Conservation (phyloP, 1,284 basidiomycete species). For the Nidula niveotomentosa region DNA sequence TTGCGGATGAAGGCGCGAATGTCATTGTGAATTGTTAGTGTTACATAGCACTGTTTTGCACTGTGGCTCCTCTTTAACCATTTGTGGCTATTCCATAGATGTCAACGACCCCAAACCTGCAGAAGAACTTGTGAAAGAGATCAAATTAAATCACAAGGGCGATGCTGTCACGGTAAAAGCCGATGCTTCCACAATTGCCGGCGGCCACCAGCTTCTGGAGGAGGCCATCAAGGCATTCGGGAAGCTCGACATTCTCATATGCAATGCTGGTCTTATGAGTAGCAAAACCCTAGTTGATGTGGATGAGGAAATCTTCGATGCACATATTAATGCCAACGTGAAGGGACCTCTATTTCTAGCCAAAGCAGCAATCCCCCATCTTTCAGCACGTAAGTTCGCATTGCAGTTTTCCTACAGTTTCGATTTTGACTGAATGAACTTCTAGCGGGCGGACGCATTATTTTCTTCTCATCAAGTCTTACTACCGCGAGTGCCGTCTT, state of each 20-base stretch:
- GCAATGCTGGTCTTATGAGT: constrained; percentile 48
- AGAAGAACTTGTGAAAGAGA: constrained; percentile 33
- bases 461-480: constrained; percentile 56
- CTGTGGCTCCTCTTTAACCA: neutral
- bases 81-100: constrained; percentile 8
- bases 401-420: neutral
- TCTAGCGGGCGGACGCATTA: constrained; percentile 46
- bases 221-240: constrained; percentile 39
- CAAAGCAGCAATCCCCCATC: constrained; percentile 31
- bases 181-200: constrained; percentile 38
- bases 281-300: constrained; percentile 34
- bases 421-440: neutral
- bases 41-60: neutral
- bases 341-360: constrained; percentile 51
- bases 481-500: constrained; percentile 41
- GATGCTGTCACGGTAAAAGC: constrained; percentile 41
- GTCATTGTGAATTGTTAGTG: constrained; percentile 46
- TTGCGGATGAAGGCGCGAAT: constrained; percentile 46
- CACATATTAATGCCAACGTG: constrained; percentile 44
- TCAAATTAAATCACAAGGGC: constrained; percentile 32
- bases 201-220: constrained; percentile 31
- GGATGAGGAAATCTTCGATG: constrained; percentile 43
- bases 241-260: constrained; percentile 46
- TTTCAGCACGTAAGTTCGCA: constrained; percentile 34
- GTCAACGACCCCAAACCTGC: constrained; percentile 31